Evolutionary conservation across 805 yeast species (phyloP).

Genomic region (Wilhelminamyces savonicus): DNA sequence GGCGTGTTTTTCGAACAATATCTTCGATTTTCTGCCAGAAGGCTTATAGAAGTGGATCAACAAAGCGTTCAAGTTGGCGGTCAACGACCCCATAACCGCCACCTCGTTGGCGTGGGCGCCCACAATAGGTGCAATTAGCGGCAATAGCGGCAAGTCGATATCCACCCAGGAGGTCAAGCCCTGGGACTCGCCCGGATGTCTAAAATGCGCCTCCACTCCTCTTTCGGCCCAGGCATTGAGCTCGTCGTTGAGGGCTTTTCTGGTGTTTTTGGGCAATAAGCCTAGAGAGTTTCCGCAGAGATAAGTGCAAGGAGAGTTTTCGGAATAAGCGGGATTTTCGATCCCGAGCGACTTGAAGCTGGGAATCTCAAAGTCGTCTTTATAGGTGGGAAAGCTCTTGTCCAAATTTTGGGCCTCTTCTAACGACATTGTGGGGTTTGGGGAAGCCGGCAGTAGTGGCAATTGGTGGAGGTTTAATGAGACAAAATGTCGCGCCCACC

Average conservation of each 20-base stretch:
- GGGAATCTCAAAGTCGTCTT: slow-evolving; percentile 56
- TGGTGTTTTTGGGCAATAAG: slow-evolving; percentile 67
- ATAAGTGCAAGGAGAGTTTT: slow-evolving; percentile 39
- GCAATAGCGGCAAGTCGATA: slow-evolving; percentile 71
- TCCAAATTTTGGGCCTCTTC: slow-evolving; percentile 30
- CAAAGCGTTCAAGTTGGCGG: slow-evolving; percentile 73
- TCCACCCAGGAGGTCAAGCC: slow-evolving; percentile 72
- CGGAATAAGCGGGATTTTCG: slow-evolving; percentile 8
- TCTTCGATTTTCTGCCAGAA: slow-evolving; percentile 49
- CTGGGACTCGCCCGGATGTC: slow-evolving; percentile 46
- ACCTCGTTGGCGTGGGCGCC: slow-evolving; percentile 77
- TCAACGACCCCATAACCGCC: slow-evolving; percentile 81
- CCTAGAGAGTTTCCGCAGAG: slow-evolving; percentile 95
- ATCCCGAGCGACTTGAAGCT: slow-evolving; percentile 59
- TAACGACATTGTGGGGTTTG: slow-evolving; percentile 10
- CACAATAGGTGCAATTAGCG: slow-evolving; percentile 63
- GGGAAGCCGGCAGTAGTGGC: too few species aligned
- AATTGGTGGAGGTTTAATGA: too few species aligned
- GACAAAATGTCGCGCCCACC: too few species aligned
- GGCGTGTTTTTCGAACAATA: slow-evolving; percentile 78
- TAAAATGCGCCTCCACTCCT: slow-evolving; percentile 82
- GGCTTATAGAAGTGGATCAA: slow-evolving; percentile 75
- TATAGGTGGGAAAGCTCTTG: slow-evolving; percentile 27
- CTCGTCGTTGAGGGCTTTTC: slow-evolving; percentile 54
- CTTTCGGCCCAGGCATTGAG: slow-evolving; percentile 75